Base-by-base conservation (phyloP, 805 yeast species). In the Zygoascus biomembranicola region DNA sequence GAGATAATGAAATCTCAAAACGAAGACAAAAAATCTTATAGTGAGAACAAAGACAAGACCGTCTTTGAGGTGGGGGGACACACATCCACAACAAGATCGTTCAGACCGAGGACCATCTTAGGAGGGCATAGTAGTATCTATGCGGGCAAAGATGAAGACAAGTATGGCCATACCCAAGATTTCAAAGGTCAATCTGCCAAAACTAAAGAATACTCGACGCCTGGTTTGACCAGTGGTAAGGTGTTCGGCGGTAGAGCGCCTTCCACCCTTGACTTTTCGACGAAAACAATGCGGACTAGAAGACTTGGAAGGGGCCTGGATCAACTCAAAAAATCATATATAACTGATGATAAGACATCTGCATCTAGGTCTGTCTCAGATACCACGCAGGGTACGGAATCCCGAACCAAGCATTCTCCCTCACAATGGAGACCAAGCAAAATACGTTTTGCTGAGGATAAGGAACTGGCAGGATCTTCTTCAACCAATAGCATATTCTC, bases 391-490 rank as follows among this genome's bases (percentile, higher is more conserved):
- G 8, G 19, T 5, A 5, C 26, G 8, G 18, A 13, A 10, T 13
- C 20, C 5, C 13, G 13, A 20, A 42, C 20, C 5, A 42, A 42
- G 13, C 20, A 42, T n/a, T 52, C 54, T 8, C 54, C 50, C 9
- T 49, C 48, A 16, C 54, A 31, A 41, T 23, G 32, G 23, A 41
- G 54, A 28, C 41, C 51, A 16, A 52, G 51, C 44, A 35, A 52
- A 16, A 53, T 56, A 9, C 32, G 59, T 14, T 56, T 56, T 53
- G 52, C 57, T 14, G 41, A 26, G 3, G 53, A 46, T 13, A 43
- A 55, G 32, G 49, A 55, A 9, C 16, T 18, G 20, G 20, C 6
- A 18, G 19, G 5, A 11, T 14, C 20, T 3, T 42, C 23, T 5
- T 19, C 16, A 13, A 13, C 39, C 8, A 35, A 8, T 8, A 35